Evolutionary conservation across 208 protist species (phyloP).

Genomic region (Leishmania mexicana): DNA sequence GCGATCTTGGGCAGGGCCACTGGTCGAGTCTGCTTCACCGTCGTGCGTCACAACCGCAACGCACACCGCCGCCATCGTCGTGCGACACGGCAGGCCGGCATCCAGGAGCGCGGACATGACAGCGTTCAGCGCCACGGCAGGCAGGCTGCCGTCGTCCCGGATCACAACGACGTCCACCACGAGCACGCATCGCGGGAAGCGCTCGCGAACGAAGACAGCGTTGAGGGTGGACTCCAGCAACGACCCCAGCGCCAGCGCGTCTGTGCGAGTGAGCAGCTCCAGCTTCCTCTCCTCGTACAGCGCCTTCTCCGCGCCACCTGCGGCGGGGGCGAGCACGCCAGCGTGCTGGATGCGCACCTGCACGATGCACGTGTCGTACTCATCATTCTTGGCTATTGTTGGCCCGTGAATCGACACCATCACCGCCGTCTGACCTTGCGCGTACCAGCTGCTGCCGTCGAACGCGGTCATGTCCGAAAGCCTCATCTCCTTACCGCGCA

Average conservation of each 20-base stretch:
- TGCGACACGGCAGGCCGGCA: constrained; percentile 80
- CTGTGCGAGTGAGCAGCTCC: constrained; percentile 31
- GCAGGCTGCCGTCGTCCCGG: constrained; percentile 72
- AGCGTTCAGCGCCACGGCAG: constrained; percentile 77
- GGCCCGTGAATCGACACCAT: constrained; percentile 75
- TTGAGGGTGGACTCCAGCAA: constrained; percentile 45
- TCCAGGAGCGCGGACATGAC: constrained; percentile 86
- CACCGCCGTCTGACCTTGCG: constrained; percentile 74
- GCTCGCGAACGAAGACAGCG: constrained; percentile 57
- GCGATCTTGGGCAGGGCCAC: not conserved
- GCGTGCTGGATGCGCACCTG: constrained; percentile 33
- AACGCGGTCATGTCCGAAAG: constrained; percentile 64
- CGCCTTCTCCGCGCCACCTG: constrained; percentile 58
- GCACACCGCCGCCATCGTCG: constrained; percentile 76
- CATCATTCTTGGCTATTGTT: constrained; percentile 41
- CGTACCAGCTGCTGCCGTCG: constrained; percentile 80
- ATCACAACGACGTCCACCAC: constrained; percentile 70
- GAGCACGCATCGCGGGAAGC: constrained; percentile 64
- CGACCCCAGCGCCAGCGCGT: constrained; percentile 52
- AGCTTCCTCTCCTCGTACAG: constrained; percentile 41
- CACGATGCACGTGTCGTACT: constrained; percentile 47
- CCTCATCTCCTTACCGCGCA: constrained; percentile 69
- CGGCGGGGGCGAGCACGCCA: constrained; percentile 32
- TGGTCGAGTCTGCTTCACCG: constrained; percentile 5
- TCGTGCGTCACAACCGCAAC: constrained; percentile 33